phyloP scores from a whole-genome alignment of 1,139 yeast genomes.

The Blastobotrys elegans region DNA sequence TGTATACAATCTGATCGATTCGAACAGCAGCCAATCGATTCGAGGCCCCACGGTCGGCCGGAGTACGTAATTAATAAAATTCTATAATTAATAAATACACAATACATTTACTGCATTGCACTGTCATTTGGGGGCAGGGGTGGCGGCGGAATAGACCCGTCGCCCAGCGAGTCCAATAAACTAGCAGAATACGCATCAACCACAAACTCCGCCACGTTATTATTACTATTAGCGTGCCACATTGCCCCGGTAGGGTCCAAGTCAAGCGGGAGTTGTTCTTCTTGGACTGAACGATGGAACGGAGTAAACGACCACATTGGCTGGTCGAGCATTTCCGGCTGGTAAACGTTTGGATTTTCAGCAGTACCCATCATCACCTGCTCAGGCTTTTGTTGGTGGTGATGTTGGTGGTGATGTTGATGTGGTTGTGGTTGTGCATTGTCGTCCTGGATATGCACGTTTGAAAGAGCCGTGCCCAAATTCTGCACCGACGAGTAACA shows the following conservation, averaged over 20 bases:
- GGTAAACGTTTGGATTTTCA: background rate
- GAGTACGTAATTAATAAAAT: no score
- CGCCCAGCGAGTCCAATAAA: constrained; percentile 19
- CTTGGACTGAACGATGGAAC: constrained; percentile 1
- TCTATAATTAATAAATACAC: no score
- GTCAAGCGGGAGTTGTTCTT: constrained; percentile 2
- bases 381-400: no score
- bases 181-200: constrained; percentile 25
- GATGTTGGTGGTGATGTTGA: no score
- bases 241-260: constrained; percentile 1
- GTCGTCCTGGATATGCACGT: background rate
- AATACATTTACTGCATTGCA: no score
- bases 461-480: constrained; percentile 18
- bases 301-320: constrained; percentile 16
- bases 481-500: constrained; percentile 21
- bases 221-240: constrained; percentile 11
- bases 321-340: background rate
- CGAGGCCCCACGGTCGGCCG: no score
- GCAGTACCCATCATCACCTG: background rate
- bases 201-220: constrained; percentile 19
- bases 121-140: no score
- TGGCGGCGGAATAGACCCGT: background rate
- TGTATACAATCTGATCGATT: no score
- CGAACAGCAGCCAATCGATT: no score
- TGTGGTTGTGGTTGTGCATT: background rate